A percentile compares a stretch with the other conserved stretches of the same genome.
phyloP scores from a whole-genome alignment of 2,329 filamentous ascomycete genomes.

The Knufia petricola region DNA sequence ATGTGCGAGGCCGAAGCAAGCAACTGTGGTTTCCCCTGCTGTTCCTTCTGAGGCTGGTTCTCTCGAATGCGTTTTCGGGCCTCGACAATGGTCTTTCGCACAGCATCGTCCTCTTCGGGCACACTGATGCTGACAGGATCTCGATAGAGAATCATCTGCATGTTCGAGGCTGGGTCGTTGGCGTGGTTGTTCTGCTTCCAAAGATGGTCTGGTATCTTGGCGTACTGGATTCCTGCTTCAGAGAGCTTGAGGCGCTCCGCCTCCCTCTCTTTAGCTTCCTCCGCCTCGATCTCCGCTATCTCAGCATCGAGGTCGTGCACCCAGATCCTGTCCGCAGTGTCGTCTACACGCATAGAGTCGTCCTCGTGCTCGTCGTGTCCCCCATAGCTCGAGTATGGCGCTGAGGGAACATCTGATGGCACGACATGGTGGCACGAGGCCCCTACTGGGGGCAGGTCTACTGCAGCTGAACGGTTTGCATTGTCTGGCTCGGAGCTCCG shows the following conservation, averaged over 20 bases:
- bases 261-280: slow-evolving; percentile 46
- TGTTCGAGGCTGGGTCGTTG: slow-evolving; percentile 9
- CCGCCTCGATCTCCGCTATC: slow-evolving; percentile 57
- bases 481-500: not conserved
- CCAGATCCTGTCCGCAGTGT: slow-evolving; percentile 78
- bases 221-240: slow-evolving; percentile 74
- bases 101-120: slow-evolving; percentile 63
- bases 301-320: slow-evolving; percentile 86
- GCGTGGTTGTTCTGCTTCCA: slow-evolving; percentile 37
- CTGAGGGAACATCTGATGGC: slow-evolving; percentile 17
- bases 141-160: slow-evolving; percentile 64
- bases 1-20: not conserved
- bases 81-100: slow-evolving; percentile 76
- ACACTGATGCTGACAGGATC: slow-evolving; percentile 69
- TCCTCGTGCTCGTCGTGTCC: slow-evolving; percentile 31
- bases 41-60: slow-evolving; percentile 24
- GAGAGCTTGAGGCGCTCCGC: slow-evolving; percentile 63
- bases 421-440: not conserved
- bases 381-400: not conserved
- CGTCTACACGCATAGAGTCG: slow-evolving; percentile 74
- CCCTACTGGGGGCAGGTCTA: not conserved
- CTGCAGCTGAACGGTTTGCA: not conserved
- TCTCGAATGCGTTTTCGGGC: slow-evolving; percentile 60
- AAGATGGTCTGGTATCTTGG: slow-evolving; percentile 58
- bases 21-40: slow-evolving; percentile 8